These are phyloP conservation scores for Moesziomyces aphidis DNA, from an alignment of 1,284 basidiomycete genomes.

Conservation along the genomic window DNA sequence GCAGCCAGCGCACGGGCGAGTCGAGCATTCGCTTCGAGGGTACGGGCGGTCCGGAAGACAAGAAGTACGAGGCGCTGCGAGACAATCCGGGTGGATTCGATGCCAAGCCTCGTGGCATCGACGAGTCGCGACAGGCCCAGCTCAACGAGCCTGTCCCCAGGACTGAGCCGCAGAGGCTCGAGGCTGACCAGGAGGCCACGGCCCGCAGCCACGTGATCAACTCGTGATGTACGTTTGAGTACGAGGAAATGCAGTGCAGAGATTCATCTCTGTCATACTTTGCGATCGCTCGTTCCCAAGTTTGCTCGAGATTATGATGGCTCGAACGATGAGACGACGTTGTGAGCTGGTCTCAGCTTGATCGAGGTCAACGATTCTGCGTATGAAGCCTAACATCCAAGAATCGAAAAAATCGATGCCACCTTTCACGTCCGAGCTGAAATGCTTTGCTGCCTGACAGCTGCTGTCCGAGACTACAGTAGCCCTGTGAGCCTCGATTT, in stretches of 20 bases:
- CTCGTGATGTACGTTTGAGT: slow-evolving; percentile 10
- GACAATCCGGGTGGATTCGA: slow-evolving; percentile 56
- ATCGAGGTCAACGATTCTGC: no score
- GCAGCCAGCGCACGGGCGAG: slow-evolving; percentile 47
- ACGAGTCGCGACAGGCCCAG: slow-evolving; percentile 42
- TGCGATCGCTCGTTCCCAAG: no score
- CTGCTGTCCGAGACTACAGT: no score
- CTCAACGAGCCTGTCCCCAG: slow-evolving; percentile 49
- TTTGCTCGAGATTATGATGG: no score
- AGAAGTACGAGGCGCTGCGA: slow-evolving; percentile 47
- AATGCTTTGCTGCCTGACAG: no score
- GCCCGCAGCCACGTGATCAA: slow-evolving; percentile 50
- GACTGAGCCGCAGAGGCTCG: slow-evolving; percentile 54
- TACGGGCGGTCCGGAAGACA: slow-evolving; percentile 55
- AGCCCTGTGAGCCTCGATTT: no score
- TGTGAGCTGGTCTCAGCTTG: no score
- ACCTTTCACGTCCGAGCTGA: no score
- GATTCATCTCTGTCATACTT: no score
- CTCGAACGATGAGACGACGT: no score
- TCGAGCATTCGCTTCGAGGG: slow-evolving; percentile 56
- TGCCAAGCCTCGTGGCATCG: slow-evolving; percentile 34
- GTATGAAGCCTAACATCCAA: no score
- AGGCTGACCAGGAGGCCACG: slow-evolving; percentile 47
- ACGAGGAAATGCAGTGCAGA: not conserved
- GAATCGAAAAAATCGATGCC: no score